Base-by-base conservation (phyloP, 1,284 basidiomycete genomes). In the Earliella scabrosa region DNA sequence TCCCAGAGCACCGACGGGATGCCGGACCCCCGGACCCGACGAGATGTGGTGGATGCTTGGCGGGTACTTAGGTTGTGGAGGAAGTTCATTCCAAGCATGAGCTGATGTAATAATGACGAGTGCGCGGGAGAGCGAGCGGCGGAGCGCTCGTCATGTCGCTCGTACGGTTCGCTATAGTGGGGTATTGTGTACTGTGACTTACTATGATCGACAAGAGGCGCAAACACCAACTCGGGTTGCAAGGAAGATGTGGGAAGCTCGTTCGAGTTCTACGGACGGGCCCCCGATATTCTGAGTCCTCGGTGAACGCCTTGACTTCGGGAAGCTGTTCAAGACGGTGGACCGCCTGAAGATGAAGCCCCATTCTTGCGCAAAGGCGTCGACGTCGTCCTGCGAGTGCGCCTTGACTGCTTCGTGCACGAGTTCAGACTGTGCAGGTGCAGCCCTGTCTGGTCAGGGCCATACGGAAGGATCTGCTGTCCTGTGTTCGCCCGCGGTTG, bases 381-480 rank as follows among this genome's bases (percentile, higher is more conserved):
- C 84, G 20, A 99, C 89, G 39, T 79, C 71, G 7, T 77, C 70
- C 0, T 90, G 87, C 0, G 88, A 77, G 52, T 88, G 82, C 0
- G 97, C 98, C 13, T 74, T 72, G 72, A 97, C 3, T 77, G 77
- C 13, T 83, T 86, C 1, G 85, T 77, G 65, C 86, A 90, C 52
- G 79, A 74, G 69, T 98, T 98, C 50, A 99, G 78, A 3, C 96
- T 95, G 73, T 99, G 97, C 0, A 99, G 81, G 66, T 98, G 94
- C 1, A 99, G 85, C 1, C 97, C 97, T 0, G 95, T 93, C 63
- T 88, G 85, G 27, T 97, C 88, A 0, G 82, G 77, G 0, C 91
- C 76, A 66, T 96, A 97, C 0, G 87, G 79, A 0, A 99, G 82
- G 38, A 99, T 97, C 66, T 99, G 97, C 71, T 99, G 97, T 66